These are phyloP conservation scores for Viola pubescens DNA, from an alignment of 441 rosid species.

Conservation along the genomic window DNA sequence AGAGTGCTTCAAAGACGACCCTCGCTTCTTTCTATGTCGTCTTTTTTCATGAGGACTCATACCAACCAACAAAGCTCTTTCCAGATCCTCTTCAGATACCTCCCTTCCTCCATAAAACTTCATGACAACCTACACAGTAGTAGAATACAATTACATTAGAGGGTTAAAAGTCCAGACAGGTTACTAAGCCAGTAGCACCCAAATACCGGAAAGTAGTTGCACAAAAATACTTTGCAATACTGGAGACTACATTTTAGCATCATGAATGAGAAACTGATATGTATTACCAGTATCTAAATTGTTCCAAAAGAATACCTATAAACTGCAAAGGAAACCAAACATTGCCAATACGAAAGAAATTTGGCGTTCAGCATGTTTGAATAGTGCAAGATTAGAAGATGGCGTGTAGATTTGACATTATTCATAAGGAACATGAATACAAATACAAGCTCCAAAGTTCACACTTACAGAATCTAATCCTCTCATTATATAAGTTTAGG, in stretches of 20 bases:
- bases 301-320: no score
- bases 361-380: background rate
- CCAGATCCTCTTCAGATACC: constrained; percentile 70
- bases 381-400: background rate
- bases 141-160: constrained; percentile 8
- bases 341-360: background rate
- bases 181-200: background rate
- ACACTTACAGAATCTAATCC: background rate
- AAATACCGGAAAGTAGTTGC: background rate
- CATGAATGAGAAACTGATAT: no score
- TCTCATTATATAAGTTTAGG: no score
- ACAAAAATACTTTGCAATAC: background rate
- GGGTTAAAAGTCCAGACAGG: background rate
- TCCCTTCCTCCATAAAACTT: constrained; percentile 84
- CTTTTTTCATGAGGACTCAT: constrained; percentile 84
- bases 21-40: constrained; percentile 59
- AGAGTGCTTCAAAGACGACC: constrained; percentile 34
- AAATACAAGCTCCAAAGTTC: background rate
- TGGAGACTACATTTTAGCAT: no score
- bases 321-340: background rate
- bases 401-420: constrained; percentile 1
- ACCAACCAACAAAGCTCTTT: constrained; percentile 74
- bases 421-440: background rate
- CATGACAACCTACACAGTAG: constrained; percentile 50
- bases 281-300: no score